Evolutionary conservation across 1,284 basidiomycete species (phyloP), one percentile per base, ranked within the genome.

Genomic region (Microbotryum violaceum): DNA sequence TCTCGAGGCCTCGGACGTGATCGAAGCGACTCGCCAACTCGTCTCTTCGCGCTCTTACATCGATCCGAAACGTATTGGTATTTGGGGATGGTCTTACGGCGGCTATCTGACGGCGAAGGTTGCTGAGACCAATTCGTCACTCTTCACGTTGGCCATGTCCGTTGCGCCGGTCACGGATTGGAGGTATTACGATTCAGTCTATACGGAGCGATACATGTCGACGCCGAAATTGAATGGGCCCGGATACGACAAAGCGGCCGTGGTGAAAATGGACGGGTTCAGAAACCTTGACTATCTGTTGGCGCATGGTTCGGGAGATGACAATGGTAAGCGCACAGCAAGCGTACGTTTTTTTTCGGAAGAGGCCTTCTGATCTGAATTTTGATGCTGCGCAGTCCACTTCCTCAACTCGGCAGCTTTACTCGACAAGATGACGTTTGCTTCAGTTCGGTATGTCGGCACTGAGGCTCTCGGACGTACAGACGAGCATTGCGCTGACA

Each of bases 71-170:
- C 80, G 90, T 50, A 88, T 97, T 49, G 94, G 93, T 0, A 85
- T 97, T 45, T 94, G 91, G 90, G 91, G 91, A 52, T 96, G 91
- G 90, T 90, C 88, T 16, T 94, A 92, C 71, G 92, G 92, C 14
- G 92, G 92, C 0, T 97, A 90, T 76, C 89, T 94, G 86, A 86
- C 86, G 56, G 83, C 86, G 62, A 96, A 96, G 75, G 84, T 92
- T 6, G 82, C 88, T n/a, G 92, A 97, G 57, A 51, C 64, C 20
- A 70, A 70, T 57, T 63, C 65, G 25, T 49, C 56, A 14, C 61
- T 70, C 9, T 69, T 69, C 42, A 52, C 85, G 5, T 78, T 97
- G 31, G 90, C 88, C 10, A 91, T 94, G 80, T 82, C 89, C 2
- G 85, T 94, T 25, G 91, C 91, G 2, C 77, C 77, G 5, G 77